phyloP scores from a whole-genome alignment of 169 alveolate species.

The Cryptosporidium bovis region DNA sequence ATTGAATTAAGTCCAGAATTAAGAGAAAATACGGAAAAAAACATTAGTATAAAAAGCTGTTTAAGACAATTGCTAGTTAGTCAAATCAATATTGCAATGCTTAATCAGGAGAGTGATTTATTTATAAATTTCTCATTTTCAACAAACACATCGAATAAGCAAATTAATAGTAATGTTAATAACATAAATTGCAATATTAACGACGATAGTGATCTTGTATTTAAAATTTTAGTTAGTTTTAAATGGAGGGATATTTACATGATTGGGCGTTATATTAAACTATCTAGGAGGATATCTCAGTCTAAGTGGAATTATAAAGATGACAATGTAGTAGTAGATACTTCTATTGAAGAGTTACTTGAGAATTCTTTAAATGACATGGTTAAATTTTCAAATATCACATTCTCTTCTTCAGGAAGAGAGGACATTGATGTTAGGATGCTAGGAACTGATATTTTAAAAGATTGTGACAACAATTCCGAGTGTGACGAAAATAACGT shows the following conservation, averaged over 20 bases:
- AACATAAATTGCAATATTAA: neutral
- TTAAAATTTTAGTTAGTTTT: constrained; percentile 11
- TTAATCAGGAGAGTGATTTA: constrained; percentile 43
- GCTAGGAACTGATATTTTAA: constrained; percentile 81
- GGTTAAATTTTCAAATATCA: constrained; percentile 31
- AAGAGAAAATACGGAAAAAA: neutral
- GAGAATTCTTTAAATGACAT: constrained; percentile 70
- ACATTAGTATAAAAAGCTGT: constrained; percentile 22
- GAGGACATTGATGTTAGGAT: constrained; percentile 92
- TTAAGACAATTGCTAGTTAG: constrained; percentile 28
- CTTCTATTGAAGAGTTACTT: constrained; percentile 77
- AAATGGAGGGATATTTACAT: constrained; percentile 46
- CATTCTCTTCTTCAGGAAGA: constrained; percentile 86
- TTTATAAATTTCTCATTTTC: constrained; percentile 38
- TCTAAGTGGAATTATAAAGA: constrained; percentile 84
- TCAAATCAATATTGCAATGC: neutral
- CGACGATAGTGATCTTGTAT: neutral
- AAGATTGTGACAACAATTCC: neutral
- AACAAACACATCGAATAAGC: neutral
- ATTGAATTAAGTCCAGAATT: constrained; percentile 52
- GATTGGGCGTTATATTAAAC: constrained; percentile 83
- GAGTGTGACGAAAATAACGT: neutral
- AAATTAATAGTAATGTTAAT: neutral
- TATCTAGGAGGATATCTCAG: constrained; percentile 85
- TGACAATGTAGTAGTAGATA: constrained; percentile 69